phyloP scores from a whole-genome alignment of 495 filamentous ascomycete genomes.

The Xylaria venustula region DNA sequence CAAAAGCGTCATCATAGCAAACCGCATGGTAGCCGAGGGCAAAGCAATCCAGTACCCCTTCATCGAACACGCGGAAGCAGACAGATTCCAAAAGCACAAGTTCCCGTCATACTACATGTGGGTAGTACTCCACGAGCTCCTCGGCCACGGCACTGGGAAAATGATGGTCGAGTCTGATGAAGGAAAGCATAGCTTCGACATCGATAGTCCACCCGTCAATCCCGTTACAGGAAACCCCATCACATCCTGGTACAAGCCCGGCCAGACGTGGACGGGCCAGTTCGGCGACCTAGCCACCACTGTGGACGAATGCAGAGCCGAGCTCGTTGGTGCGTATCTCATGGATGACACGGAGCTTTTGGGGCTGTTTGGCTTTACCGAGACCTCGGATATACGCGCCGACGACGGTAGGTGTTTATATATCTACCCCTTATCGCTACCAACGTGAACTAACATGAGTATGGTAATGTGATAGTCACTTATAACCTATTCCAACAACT shows the following conservation, averaged over 20 bases:
- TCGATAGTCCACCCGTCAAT: constrained; percentile 61
- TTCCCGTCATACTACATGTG: too few species aligned
- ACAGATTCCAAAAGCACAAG: too few species aligned
- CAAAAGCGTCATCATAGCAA: constrained; percentile 73
- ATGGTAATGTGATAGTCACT: constrained; percentile 29
- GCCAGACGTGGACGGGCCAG: constrained; percentile 75
- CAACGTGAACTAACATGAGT: too few species aligned
- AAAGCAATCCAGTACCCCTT: neutral
- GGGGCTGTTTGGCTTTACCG: too few species aligned
- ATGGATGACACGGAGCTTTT: too few species aligned
- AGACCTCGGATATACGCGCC: too few species aligned
- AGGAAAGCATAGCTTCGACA: constrained; percentile 71
- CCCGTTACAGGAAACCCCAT: constrained; percentile 66
- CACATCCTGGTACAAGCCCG: constrained; percentile 69
- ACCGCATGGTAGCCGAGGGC: too few species aligned
- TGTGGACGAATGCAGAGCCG: constrained; percentile 65
- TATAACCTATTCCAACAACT: constrained; percentile 47
- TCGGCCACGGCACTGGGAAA: constrained; percentile 82
- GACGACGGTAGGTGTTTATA: too few species aligned
- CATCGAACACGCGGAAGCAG: neutral
- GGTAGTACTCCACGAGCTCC: constrained; percentile 65
- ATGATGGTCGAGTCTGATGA: constrained; percentile 70
- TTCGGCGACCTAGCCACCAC: constrained; percentile 69
- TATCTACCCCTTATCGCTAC: too few species aligned
- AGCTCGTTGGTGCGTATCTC: too few species aligned